Evolutionary conservation across 2,329 filamentous ascomycete genomes (phyloP).

Genomic region (Aureobasidium lini): DNA sequence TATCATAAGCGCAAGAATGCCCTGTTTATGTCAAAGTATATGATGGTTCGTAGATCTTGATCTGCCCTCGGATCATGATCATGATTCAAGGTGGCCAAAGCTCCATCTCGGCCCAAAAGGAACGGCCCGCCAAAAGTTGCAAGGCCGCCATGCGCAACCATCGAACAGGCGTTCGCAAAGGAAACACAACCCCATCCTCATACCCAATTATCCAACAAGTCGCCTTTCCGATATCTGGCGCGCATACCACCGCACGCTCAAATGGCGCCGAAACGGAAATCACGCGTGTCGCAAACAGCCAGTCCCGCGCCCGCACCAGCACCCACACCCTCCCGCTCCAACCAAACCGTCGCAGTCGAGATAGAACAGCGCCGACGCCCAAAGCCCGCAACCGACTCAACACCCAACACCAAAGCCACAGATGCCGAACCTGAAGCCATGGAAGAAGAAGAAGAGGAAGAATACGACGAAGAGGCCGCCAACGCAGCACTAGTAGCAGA

Average conservation of each 20-base stretch:
- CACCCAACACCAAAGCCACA: background rate
- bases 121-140: constrained; percentile 1
- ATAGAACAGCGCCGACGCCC: constrained; percentile 8
- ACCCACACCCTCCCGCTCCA: constrained; percentile 27
- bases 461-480: background rate
- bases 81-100: background rate
- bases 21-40: no score
- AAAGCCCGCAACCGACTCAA: background rate
- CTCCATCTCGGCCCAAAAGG: background rate
- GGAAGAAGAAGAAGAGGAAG: background rate
- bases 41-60: background rate
- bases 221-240: background rate
- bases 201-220: background rate
- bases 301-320: constrained; percentile 42
- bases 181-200: background rate
- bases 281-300: constrained; percentile 46
- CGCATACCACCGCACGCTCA: background rate
- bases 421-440: background rate
- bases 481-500: constrained; percentile 47
- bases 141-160: background rate
- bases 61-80: background rate
- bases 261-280: constrained; percentile 67
- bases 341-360: constrained; percentile 25
- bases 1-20: no score
- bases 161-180: background rate